Base-by-base conservation (phyloP, 2,329 filamentous ascomycete species). In the Diplocarpon rosae region DNA sequence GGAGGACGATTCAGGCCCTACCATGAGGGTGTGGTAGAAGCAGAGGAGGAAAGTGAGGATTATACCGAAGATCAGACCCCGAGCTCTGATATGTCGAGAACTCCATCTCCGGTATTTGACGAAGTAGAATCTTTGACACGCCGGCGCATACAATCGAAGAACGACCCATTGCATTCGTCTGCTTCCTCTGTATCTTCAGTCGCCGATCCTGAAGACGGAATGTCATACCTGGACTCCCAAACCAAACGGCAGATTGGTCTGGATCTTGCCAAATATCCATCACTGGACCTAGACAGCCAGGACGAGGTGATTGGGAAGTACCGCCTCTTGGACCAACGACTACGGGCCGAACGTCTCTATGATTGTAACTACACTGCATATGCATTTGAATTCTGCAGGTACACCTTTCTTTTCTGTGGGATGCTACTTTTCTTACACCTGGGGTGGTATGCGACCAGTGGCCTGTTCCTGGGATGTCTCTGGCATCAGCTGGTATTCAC, bases 401-500 rank as follows among this genome's bases (percentile, higher is more conserved):
- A 95, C 61, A 65, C 70, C 1, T 63, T 80, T 13, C 73, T 95
- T 24, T 80, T 84, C 42, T 59, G 64, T 12, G 63, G 79, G 39
- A 78, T 78, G 50, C 64, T 89, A 30, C 60, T 73, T 4, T 78
- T 76, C 56, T 66, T 92, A 15, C 71, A 64, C 13, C 68, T 67
- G 58, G 72, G 72, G 30, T 86, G 82, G 76, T 90, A 85, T 58
- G 69, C 66, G 38, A 67, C 75, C 2, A 85, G 85, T 45, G 88
- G 78, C 1, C 62, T 85, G 39, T 87, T 81, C 54, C 70, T 96
- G 2, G 92, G 90, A 15, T 71, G 76, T 50, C 75, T 94, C 59
- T 96, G 92, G 90, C 92, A 96, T 60, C 92, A 96, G 62, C 73
- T 96, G 24, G 84, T 90, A 41, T 98, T 98, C 61, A 82, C 83